Base-by-base conservation (phyloP, 192 early-diverging fungal species). In the Mortierella antarctica region DNA sequence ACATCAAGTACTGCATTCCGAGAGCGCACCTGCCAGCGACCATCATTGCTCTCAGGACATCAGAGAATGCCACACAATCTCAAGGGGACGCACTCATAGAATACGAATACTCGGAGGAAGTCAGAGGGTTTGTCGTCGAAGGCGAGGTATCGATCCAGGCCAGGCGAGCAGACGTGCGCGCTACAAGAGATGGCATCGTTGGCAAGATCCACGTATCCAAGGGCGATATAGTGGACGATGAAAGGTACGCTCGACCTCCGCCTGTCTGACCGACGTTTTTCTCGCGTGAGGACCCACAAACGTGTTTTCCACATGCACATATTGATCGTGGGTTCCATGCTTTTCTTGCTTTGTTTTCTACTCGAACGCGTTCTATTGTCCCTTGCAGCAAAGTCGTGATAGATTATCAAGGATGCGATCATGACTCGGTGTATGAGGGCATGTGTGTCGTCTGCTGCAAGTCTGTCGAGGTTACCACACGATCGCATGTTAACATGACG, bases 41-140 rank as follows among this genome's bases (percentile, higher is more conserved):
- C 4, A 72, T 80, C 14, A 58, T 80, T 31, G 45, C 52, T 14
- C 23, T 80, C 70, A 80, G 61, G 65, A 72, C 77, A 4, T 31
- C 49, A 10, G 20, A n/a, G 11, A 23, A 49, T 7, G 63, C 50
- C 60, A 56, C 59, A 18, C 64, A 72, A 9, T 71, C 70, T 15
- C 55, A 72, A 21, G 77, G 60, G n/a, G 77, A 80, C 40, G 64
- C 59, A n/a, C 42, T 80, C 49, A 62, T 80, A 20, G 70, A 80
- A 40, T 80, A 72, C 31, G 77, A 80, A 31, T 80, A 80, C 48
- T 63, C 11, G 14, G 77, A 72, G 23, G 15, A 67, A 20, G 70
- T 71, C 55, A 46, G 72, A 39, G 77, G 77, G 2, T 80, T 72
- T 54, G 51, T 65, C 1, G 70, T 72, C 18, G 77, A 80, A 0